Evolutionary conservation across 192 early-diverging fungal species (phyloP).

Genomic region (Geranomyces michiganensis): DNA sequence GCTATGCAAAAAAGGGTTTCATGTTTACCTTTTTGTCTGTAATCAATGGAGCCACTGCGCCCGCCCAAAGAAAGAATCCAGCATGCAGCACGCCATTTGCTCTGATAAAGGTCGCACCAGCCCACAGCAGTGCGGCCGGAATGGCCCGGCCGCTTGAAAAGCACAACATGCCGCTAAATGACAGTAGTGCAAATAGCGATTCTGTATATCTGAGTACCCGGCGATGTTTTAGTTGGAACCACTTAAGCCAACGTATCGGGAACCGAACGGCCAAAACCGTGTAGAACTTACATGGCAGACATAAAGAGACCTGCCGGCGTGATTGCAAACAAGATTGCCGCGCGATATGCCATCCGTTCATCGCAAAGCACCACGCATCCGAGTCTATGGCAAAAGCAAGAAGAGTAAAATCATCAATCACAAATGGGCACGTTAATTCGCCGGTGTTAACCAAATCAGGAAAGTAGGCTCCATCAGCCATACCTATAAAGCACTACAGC

Average conservation of each 20-base stretch:
- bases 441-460: too few relatives aligned
- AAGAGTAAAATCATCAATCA: not conserved
- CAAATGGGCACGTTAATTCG: too few relatives aligned
- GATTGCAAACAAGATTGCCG: conserved; percentile 72
- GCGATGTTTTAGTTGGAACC: not conserved
- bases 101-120: conserved; percentile 61
- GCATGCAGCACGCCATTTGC: conserved; percentile 80
- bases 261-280: not conserved
- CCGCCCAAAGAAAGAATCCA: conserved; percentile 83
- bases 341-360: conserved; percentile 62
- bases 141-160: conserved; percentile 48
- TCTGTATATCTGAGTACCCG: conserved; percentile 66
- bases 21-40: not conserved
- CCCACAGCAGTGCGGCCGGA: conserved; percentile 67
- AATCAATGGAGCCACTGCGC: conserved; percentile 43
- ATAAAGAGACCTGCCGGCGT: conserved; percentile 84
- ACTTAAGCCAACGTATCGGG: too few relatives aligned
- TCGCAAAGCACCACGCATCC: conserved; percentile 46
- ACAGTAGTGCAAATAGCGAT: conserved; percentile 77
- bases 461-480: not conserved
- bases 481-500: conserved; percentile 72
- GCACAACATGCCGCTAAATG: conserved; percentile 76
- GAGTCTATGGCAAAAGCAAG: conserved; percentile 1
- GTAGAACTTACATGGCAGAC: conserved; percentile 68
- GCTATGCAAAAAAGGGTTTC: too few relatives aligned